Base-by-base conservation (phyloP, 148 eudicot species). In the Dysphania ambrosioides region DNA sequence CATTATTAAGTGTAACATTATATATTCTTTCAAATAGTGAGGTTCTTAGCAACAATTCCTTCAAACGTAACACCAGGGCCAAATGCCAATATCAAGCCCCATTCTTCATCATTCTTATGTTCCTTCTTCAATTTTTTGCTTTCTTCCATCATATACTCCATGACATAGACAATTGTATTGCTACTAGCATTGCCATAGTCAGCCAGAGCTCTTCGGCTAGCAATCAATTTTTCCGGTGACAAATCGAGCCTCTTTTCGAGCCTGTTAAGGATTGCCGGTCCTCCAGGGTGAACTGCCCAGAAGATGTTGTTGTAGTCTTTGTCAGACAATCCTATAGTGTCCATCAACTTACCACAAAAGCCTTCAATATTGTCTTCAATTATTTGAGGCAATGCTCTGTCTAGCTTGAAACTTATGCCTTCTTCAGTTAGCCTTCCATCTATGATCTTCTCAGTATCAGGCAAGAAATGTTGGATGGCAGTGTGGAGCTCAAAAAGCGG, bases 231-330 rank as follows among this genome's bases (percentile, higher is more conserved):
- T 26, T 90, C 90, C 0, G 96, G 88, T 73, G 35, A 70, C 75
- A 92, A 75, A 64, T 81, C 84, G 21, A 95, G 80, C 79, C 85
- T 90, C 82, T 90, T 90, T 77, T 95, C 97, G 75, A 95, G 53
- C 78, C 90, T 78, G 77, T 95, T 92, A 61, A 95, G 57, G 53
- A 95, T 92, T 0, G 99, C 99, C 0, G 99, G 99, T 0, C 97
- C 99, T 27, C 97, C 97, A 1, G 99, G 97, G 77, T 92, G 99
- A 38, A 96, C 99, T 4, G 97, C 99, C 99, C 99, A 96, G 58
- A 92, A 92, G 72, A 96, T 70, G 24, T 87, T 79, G 77, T 92
- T 89, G 51, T 88, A 89, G 38, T 90, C 92, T 56, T 70, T 84
- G 5, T 85, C 78, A 19, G 66, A 8, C 35, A 77, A 34, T 6